Evolutionary conservation across 495 filamentous ascomycete species (phyloP).

Genomic region (Terfezia boudieri): DNA sequence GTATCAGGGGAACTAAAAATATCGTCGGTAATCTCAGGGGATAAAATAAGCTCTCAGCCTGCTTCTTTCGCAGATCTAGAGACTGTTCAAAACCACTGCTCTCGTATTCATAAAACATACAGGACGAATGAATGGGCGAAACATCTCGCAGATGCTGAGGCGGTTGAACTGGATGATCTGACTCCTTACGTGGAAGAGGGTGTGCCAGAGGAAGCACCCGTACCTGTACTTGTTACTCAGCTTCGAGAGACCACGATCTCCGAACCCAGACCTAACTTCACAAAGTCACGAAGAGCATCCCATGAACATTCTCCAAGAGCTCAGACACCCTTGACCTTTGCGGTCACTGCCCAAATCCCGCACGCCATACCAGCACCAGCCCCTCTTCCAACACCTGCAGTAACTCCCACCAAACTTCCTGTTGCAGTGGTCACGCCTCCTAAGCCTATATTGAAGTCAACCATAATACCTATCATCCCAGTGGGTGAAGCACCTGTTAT

Average conservation of each 20-base stretch:
- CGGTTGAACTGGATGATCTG: constrained; percentile 44
- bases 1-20: background rate
- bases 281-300: background rate
- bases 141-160: constrained; percentile 56
- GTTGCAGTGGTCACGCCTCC: constrained; percentile 4
- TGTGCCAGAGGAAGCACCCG: constrained; percentile 28
- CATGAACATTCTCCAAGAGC: background rate
- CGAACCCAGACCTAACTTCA: background rate
- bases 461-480: too few species aligned
- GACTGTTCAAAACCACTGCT: constrained; percentile 19
- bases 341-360: background rate
- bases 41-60: constrained; percentile 1
- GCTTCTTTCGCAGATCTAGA: constrained; percentile 1
- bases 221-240: constrained; percentile 39
- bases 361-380: background rate
- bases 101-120: constrained; percentile 56
- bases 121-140: constrained; percentile 96
- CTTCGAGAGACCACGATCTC: constrained; percentile 46
- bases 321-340: background rate
- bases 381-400: constrained; percentile 7
- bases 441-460: too few species aligned
- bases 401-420: constrained; percentile 14
- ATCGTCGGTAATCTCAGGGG: background rate
- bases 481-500: too few species aligned
- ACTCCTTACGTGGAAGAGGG: constrained; percentile 22